Evolutionary conservation across 805 yeast species (phyloP).

Genomic region (Metschnikowia lunata): DNA sequence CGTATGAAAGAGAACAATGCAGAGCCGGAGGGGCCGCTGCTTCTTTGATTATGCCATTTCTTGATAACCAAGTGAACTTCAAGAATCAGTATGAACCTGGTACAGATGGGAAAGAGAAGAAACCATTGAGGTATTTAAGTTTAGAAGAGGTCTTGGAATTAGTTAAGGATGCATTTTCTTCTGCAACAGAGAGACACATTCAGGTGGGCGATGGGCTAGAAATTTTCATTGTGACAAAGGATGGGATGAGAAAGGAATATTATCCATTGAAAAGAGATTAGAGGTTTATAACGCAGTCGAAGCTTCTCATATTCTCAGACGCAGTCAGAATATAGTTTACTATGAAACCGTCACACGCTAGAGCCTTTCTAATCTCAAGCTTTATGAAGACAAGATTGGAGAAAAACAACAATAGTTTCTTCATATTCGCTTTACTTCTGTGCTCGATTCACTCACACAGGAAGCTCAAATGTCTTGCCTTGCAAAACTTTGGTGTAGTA

Average conservation of each 20-base stretch:
- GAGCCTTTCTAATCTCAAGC: too few relatives aligned
- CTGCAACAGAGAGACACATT: constrained; percentile 97
- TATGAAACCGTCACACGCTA: too few relatives aligned
- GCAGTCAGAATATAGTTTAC: too few relatives aligned
- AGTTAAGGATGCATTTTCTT: constrained; percentile 89
- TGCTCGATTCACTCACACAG: constrained; percentile 31
- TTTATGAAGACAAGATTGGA: too few relatives aligned
- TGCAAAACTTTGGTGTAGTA: constrained; percentile 76
- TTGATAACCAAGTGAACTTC: constrained; percentile 95
- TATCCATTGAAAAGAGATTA: constrained; percentile 86
- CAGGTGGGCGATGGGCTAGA: constrained; percentile 97
- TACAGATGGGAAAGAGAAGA: constrained; percentile 62
- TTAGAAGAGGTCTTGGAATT: constrained; percentile 83
- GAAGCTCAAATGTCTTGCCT: constrained; percentile 73
- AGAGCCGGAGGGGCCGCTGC: constrained; percentile 99
- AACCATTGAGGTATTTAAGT: constrained; percentile 55
- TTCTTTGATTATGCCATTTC: constrained; percentile 90
- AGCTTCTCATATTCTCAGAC: too few relatives aligned
- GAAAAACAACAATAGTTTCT: too few relatives aligned
- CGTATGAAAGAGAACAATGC: constrained; percentile 95
- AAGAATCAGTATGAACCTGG: constrained; percentile 88
- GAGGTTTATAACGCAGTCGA: neutral
- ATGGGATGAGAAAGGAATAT: constrained; percentile 81
- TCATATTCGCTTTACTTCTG: too few relatives aligned
- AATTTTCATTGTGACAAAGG: constrained; percentile 85